Evolutionary conservation across 306 rosid genomes (phyloP).

Genomic region (Casuarina equisetifolia): DNA sequence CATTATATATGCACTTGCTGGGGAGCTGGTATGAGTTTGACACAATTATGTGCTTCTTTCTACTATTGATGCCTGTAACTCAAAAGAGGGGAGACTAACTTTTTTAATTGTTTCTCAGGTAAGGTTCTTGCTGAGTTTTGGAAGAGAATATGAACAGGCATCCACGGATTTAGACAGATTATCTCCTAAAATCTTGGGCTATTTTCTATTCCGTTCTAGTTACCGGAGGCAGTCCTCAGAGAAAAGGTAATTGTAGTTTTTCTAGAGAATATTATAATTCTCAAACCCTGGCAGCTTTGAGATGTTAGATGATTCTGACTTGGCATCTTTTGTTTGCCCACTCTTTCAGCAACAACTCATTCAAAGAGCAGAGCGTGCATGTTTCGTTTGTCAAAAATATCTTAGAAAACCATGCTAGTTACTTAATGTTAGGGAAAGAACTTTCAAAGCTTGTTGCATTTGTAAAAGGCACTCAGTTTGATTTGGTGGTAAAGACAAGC

Average conservation of each 20-base stretch:
- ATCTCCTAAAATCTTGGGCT: constrained; percentile 91
- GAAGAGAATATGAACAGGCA: constrained; percentile 79
- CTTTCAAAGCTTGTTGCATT: constrained; percentile 97
- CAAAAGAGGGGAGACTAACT: constrained; percentile 17
- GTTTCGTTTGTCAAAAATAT: constrained; percentile 82
- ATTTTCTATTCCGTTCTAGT: constrained; percentile 77
- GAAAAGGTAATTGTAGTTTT: constrained; percentile 53
- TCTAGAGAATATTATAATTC: constrained; percentile 8
- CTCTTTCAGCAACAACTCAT: constrained; percentile 56
- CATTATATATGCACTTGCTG: constrained; percentile 91
- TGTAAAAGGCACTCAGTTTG: constrained; percentile 96
- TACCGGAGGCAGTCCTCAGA: constrained; percentile 64
- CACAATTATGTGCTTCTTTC: constrained; percentile 13
- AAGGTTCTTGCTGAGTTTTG: constrained; percentile 95
- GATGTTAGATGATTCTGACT: constrained; percentile 26
- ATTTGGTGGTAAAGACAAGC: constrained; percentile 72
- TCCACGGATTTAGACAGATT: constrained; percentile 61
- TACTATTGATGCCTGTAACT: constrained; percentile 23
- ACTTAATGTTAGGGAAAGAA: constrained; percentile 91
- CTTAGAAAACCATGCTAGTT: constrained; percentile 92
- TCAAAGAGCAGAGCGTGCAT: constrained; percentile 89
- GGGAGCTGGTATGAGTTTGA: constrained; percentile 74
- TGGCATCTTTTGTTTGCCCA: constrained; percentile 11
- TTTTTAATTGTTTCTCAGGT: constrained; percentile 54
- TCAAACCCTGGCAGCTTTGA: constrained; percentile 13